Percentiles rank a stretch among this genome's conserved stretches.
Evolutionary conservation across 2,329 filamentous ascomycete genomes (phyloP).

Genomic region (Xylaria digitata): DNA sequence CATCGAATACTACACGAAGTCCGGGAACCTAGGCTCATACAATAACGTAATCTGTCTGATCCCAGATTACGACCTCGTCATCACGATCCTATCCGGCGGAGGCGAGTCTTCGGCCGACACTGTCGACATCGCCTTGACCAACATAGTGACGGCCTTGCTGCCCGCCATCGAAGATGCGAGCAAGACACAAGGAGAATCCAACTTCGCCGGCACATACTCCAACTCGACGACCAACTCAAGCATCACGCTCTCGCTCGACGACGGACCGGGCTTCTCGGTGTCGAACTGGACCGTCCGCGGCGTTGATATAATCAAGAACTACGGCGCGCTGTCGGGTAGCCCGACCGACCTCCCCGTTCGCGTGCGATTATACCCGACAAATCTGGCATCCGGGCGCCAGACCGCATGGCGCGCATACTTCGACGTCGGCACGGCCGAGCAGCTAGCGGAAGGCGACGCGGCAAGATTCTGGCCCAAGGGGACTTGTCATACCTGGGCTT

Average conservation of each 20-base stretch:
- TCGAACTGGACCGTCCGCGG: conserved; percentile 55
- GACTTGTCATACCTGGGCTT: conserved; percentile 44
- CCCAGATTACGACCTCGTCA: conserved; percentile 51
- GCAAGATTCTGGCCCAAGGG: conserved; percentile 43
- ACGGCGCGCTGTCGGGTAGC: conserved; percentile 42
- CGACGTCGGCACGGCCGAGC: conserved; percentile 39
- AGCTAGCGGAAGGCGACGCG: conserved; percentile 41
- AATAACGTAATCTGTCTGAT: conserved; percentile 49
- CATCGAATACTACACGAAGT: conserved; percentile 52
- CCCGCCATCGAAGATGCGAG: conserved; percentile 58
- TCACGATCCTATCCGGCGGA: conserved; percentile 46
- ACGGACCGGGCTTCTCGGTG: conserved; percentile 55
- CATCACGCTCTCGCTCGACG: conserved; percentile 54
- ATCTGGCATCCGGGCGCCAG: conserved; percentile 33
- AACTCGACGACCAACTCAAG: conserved; percentile 55
- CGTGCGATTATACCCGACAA: conserved; percentile 45
- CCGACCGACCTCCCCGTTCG: conserved; percentile 34
- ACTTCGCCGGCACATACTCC: conserved; percentile 54
- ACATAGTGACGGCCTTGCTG: conserved; percentile 52
- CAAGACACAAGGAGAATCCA: conserved; percentile 50
- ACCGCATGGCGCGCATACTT: conserved; percentile 44
- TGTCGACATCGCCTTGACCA: conserved; percentile 42
- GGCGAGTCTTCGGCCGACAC: conserved; percentile 41
- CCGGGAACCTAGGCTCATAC: conserved; percentile 50
- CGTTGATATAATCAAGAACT: conserved; percentile 54